Conservation (phyloP, 1,139 yeast genomes). For the Kodamaea arcana region DNA sequence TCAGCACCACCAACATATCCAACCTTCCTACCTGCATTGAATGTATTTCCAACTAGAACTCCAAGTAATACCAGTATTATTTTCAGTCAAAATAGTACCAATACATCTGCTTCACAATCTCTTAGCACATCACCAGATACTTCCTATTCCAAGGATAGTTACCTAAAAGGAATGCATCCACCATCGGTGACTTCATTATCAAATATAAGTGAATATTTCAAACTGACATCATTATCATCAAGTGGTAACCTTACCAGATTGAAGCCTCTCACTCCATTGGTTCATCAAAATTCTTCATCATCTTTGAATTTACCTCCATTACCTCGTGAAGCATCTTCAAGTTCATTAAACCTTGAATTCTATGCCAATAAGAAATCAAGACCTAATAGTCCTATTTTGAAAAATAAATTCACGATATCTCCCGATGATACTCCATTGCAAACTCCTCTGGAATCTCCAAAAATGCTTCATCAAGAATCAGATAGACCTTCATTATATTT, state of each 20-base stretch:
- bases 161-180: slow-evolving; percentile 9
- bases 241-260: slow-evolving; percentile 21
- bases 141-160: slow-evolving; percentile 7
- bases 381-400: slow-evolving; percentile 35
- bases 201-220: slow-evolving; percentile 31
- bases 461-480: slow-evolving; percentile 23
- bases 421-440: slow-evolving; percentile 41
- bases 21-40: background rate
- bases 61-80: slow-evolving; percentile 18
- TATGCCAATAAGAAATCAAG: slow-evolving; percentile 33
- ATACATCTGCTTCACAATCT: slow-evolving; percentile 23
- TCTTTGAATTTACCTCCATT: slow-evolving; percentile 11
- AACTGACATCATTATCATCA: slow-evolving; percentile 21
- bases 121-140: slow-evolving; percentile 35
- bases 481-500: slow-evolving; percentile 12
- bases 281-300: slow-evolving; percentile 12
- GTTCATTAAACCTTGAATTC: slow-evolving; percentile 29
- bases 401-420: slow-evolving; percentile 19
- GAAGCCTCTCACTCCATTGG: slow-evolving; percentile 35
- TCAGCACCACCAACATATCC: background rate
- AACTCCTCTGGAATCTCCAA: slow-evolving; percentile 46
- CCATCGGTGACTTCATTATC: slow-evolving; percentile 20
- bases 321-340: slow-evolving; percentile 23
- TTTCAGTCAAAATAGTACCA: slow-evolving; percentile 18
- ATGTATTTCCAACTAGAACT: slow-evolving; percentile 13